phyloP scores from a whole-genome alignment of 768 basidiomycete species.

The Panellus pusillus region DNA sequence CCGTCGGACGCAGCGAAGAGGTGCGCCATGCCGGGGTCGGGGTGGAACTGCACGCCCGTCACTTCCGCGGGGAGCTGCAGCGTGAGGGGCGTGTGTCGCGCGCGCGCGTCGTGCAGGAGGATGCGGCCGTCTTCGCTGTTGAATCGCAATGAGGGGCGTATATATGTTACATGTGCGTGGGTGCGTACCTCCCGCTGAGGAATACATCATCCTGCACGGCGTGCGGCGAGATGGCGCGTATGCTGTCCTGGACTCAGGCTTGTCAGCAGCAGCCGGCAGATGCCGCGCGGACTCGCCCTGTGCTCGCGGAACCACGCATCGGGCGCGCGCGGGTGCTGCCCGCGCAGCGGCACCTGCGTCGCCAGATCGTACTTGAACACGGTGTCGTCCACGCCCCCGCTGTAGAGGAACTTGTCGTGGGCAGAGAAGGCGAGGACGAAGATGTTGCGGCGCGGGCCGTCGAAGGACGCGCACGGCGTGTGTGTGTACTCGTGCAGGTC shows the following conservation, averaged over 20 bases:
- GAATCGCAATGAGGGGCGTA: no score
- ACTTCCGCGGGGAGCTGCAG: slow-evolving; percentile 57
- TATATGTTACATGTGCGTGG: slow-evolving; percentile 3
- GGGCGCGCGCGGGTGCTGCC: slow-evolving; percentile 16
- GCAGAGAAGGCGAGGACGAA: slow-evolving; percentile 73
- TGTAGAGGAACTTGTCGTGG: slow-evolving; percentile 58
- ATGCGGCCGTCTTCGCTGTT: slow-evolving; percentile 72
- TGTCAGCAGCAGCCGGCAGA: slow-evolving; percentile 19
- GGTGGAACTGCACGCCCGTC: slow-evolving; percentile 68
- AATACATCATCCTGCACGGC: slow-evolving; percentile 68
- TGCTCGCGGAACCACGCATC: slow-evolving; percentile 32
- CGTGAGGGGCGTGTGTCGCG: slow-evolving; percentile 43
- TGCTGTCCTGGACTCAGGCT: slow-evolving; percentile 49
- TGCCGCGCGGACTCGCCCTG: slow-evolving; percentile 25
- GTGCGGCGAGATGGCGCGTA: slow-evolving; percentile 66
- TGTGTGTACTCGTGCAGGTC: slow-evolving; percentile 61
- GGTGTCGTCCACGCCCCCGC: slow-evolving; percentile 54
- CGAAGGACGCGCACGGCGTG: slow-evolving; percentile 40
- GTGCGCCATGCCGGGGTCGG: slow-evolving; percentile 66
- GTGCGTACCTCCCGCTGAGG: slow-evolving; percentile 62
- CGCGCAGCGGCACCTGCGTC: slow-evolving; percentile 29
- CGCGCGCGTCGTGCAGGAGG: slow-evolving; percentile 60
- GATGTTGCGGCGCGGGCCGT: slow-evolving; percentile 59
- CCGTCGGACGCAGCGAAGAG: slow-evolving; percentile 67
- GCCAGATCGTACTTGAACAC: slow-evolving; percentile 57